These are phyloP conservation scores for Hippophae gyantsensis DNA, from an alignment of 306 rosid genomes.

Conservation along the genomic window DNA sequence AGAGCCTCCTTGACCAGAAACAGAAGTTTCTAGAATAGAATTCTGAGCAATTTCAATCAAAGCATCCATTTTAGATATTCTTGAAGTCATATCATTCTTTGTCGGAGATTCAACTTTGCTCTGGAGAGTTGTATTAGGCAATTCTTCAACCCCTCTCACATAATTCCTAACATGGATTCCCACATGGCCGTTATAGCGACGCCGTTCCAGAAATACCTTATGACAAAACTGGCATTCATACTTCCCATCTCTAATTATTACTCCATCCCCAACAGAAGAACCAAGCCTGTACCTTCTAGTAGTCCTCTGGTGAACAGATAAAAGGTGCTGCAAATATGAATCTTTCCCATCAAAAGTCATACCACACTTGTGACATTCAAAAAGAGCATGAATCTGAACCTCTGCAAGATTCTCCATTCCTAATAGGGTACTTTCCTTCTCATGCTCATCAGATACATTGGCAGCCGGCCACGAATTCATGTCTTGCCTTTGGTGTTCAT, in stretches of 20 bases:
- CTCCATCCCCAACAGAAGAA: slow-evolving; percentile 87
- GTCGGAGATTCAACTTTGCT: slow-evolving; percentile 36
- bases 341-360: slow-evolving; percentile 71
- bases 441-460: slow-evolving; percentile 28
- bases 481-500: slow-evolving; percentile 31
- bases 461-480: slow-evolving; percentile 24
- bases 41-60: slow-evolving; percentile 76
- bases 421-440: slow-evolving; percentile 36
- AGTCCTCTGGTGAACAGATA: slow-evolving; percentile 68
- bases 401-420: slow-evolving; percentile 74
- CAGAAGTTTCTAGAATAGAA: slow-evolving; percentile 62
- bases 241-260: slow-evolving; percentile 80
- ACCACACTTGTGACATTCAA: slow-evolving; percentile 81
- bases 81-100: slow-evolving; percentile 41
- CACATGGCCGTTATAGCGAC: slow-evolving; percentile 83
- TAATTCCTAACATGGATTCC: slow-evolving; percentile 85
- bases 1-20: slow-evolving; percentile 15
- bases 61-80: slow-evolving; percentile 82
- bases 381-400: slow-evolving; percentile 62
- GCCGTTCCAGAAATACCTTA: slow-evolving; percentile 70
- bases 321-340: slow-evolving; percentile 65
- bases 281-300: slow-evolving; percentile 80
- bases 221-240: slow-evolving; percentile 93
- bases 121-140: slow-evolving; percentile 29
- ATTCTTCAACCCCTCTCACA: slow-evolving; percentile 60